Base-by-base conservation (phyloP, 129 eudicot genomes). In the Helianthus tuberosus region DNA sequence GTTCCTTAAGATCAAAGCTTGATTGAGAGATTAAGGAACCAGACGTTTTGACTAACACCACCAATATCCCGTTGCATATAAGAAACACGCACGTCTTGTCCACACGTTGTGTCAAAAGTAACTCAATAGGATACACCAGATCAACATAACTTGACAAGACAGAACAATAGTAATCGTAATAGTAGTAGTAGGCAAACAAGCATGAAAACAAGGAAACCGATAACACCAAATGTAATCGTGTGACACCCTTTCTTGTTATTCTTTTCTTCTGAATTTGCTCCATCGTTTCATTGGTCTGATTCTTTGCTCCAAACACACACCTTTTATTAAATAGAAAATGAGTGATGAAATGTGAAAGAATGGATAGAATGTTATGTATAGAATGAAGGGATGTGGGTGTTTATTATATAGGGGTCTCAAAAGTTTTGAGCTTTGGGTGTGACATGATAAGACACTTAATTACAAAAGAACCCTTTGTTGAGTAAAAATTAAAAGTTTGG, bases 21-120 rank as follows among this genome's bases (percentile, higher is more conserved):
- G 80, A 75, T 66, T 66, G 66, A 54, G 73, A 53, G 15, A 66
- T 44, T 6, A 75, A 32, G 49, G 80, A 75, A 44, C 80, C 66
- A 3, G 80, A 66, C 4, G 74, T 75, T 63, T 66, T 54, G 36
- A 75, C 60, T 29, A 75, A 44, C 48, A 75, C 74, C 67, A 54
- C 74, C 66, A 75, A 54, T 75, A 75, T 75, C 58, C 80, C 80
- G 32, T 75, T 66, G 67, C 80, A 75, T 10, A 66, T 66, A 36
- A 75, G 67, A 54, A 75, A 75, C 25, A 75, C 39, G 1, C 66
- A 66, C 1, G 66, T 66, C 65, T 75, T 66, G 59, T 75, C 67
- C 54, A 75, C 15, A n/a, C 57, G 32, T 13, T 75, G 58, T 66
- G 80, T 44, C 35, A 54, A 12, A 12, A 66, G 35, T 41, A 66